Evolutionary conservation across 2,329 filamentous ascomycete species (phyloP), one percentile per base, ranked within the genome.

Genomic region (Drechmeria coniospora): DNA sequence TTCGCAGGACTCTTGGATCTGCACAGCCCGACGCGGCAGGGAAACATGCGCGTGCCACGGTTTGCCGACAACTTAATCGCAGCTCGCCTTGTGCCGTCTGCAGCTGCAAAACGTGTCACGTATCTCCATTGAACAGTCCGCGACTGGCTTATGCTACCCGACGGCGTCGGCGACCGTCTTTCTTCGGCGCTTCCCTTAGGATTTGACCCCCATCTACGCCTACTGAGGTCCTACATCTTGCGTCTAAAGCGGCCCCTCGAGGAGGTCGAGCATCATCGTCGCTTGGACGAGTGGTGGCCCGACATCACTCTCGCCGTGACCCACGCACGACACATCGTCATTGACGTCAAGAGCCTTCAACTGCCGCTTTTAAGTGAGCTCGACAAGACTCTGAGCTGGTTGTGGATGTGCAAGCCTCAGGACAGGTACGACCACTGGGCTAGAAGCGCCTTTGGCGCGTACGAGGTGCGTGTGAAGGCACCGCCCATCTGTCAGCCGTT

Each of bases 201-300:
- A 0, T 51, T 51, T 26, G 47, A 53, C 12, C 32, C 50, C 1
- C 43, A 53, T 27, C 35, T 50, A 6, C 40, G 47, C 1, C 40
- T 51, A 0, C 28, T 53, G 10, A 34, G 46, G n/a, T 53, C 49
- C 0, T 46, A 52, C 25, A 29, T 54, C 2, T 38, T 54, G 0
- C 48, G 42, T 1, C 38, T 54, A 26, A 53, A 53, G 30, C 20
- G 36, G 4, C 41, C 51, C 0, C 39, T 55, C 0, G 46, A 48
- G n/a, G 39, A 43, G 15, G 32, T 51, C 11, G 51, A 55, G 28
- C 47, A 46, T 21, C 52, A 55, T 13, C 49, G 52, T 5, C 37
- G 51, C 2, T 33, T 55, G 10, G 52, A 55, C 12, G 51, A 55
- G 22, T 55, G 51, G 52, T 55, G 50, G 24, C 51, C 51, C 0